Percentiles rank a stretch among this genome's conserved stretches.
These are phyloP conservation scores for Leonotis leonurus DNA, from an alignment of 257 asterid genomes.

Conservation along the genomic window DNA sequence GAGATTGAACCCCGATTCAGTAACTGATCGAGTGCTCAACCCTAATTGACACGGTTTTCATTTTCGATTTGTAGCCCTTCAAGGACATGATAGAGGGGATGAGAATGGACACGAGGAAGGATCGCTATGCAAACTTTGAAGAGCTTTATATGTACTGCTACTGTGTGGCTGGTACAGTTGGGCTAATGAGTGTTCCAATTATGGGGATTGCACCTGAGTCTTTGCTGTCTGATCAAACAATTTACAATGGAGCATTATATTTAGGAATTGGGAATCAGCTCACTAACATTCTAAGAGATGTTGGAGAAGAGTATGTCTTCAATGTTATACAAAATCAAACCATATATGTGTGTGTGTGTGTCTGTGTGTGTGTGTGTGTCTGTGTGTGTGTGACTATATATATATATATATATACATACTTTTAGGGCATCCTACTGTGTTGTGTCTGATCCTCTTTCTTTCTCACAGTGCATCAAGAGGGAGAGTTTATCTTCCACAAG, in stretches of 20 bases:
- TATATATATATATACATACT: not conserved
- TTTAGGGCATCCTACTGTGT: not conserved
- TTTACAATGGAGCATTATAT: conserved; percentile 53
- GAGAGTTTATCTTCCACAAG: conserved; percentile 83
- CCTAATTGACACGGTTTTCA: not conserved
- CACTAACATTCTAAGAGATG: conserved; percentile 73
- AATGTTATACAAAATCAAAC: too few species aligned
- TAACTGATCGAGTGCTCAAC: not conserved
- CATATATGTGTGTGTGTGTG: too few species aligned
- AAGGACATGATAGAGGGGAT: conserved; percentile 89
- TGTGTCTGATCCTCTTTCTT: not conserved
- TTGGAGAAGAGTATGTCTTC: conserved; percentile 78
- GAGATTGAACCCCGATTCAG: too few species aligned
- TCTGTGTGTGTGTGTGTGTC: too few species aligned
- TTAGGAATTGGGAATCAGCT: conserved; percentile 79
- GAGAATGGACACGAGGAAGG: conserved; percentile 74
- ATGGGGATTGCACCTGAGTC: conserved; percentile 85
- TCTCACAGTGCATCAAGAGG: conserved; percentile 58
- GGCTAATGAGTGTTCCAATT: conserved; percentile 79
- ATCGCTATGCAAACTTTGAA: conserved; percentile 48
- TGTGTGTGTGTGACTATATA: too few species aligned
- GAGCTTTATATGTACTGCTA: conserved; percentile 69
- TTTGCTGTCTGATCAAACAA: conserved; percentile 34
- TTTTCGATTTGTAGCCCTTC: conserved; percentile 43
- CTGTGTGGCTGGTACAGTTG: conserved; percentile 81